Evolutionary conservation across 495 filamentous ascomycete species (phyloP).

Genomic region (Penicillium coprophilum): DNA sequence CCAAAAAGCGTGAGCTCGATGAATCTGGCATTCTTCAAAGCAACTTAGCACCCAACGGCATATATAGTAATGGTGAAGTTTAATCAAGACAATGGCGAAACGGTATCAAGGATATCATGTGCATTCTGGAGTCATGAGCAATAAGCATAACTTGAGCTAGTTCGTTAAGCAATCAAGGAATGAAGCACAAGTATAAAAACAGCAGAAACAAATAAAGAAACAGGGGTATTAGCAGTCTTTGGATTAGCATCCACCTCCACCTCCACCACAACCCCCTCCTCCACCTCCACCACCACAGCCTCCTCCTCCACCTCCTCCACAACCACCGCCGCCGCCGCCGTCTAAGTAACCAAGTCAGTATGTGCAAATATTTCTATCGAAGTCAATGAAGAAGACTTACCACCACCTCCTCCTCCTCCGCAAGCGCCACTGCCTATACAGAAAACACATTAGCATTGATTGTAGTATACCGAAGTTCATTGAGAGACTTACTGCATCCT

Average conservation of each 20-base stretch:
- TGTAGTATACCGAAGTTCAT: neutral
- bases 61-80: neutral
- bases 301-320: slow-evolving; percentile 31
- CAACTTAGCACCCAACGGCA: no score
- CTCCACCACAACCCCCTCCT: slow-evolving; percentile 23
- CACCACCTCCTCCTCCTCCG: slow-evolving; percentile 22
- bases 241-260: slow-evolving; percentile 21
- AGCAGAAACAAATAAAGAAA: neutral
- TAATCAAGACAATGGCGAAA: neutral
- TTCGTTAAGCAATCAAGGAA: neutral
- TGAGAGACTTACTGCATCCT: slow-evolving; percentile 1
- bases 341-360: slow-evolving; percentile 13
- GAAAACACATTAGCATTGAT: neutral
- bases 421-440: slow-evolving; percentile 6
- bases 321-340: slow-evolving; percentile 35
- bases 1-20: no score
- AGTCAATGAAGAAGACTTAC: slow-evolving; percentile 3
- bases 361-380: neutral
- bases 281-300: slow-evolving; percentile 25
- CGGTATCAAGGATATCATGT: neutral
- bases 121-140: neutral
- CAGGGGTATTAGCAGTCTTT: neutral
- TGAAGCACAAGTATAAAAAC: neutral
- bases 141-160: neutral
- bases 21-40: no score